Evolutionary conservation across 371 early-diverging fungal genomes (phyloP), one percentile per base, ranked within the genome.

Genomic region (Funneliformis caledonium): DNA sequence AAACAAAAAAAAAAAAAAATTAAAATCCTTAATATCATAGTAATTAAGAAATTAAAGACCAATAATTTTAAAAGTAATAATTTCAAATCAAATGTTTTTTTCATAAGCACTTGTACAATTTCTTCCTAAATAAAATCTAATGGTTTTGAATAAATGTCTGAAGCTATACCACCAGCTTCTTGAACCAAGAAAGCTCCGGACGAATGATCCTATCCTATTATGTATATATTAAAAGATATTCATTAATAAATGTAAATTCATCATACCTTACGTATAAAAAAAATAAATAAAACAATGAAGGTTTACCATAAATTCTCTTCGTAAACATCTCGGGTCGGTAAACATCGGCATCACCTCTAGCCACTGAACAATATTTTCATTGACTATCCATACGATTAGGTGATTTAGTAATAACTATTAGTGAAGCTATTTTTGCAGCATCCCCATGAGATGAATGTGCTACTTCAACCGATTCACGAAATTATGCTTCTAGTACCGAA

Each of bases 401-500:
- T 33, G 88, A 84, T 69, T 89, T 90, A 2, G 92, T 92, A 65
- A 97, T 96, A 22, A 91, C 92, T 16, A 98, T 86, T 10, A 88
- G 64, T 52, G 88, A 82, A 6, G 94, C 95, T 83, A 98, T 96
- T 70, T 89, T 86, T 22, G 90, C 92, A 22, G 94, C 88, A 77
- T 94, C 94, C 37, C 87, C 85, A 81, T 97, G 97, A 76, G 92
- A 91, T 8, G 97, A 94, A 83, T 99, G 99, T 9, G 90, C 94
- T n/a, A 96, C 87, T 86, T 97, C 98, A 65, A 97, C 96, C n/a
- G 97, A 96, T 86, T 98, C 98, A 87, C 97, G 97, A 82, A 98
- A 96, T 50, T 87, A 87, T 1, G 96, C 93, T 22, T 94, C 88
- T 43, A 88, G 80, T 7, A 93, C 83, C 62, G 84, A 83, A 70